Evolutionary conservation across 1,284 basidiomycete species (phyloP).

Genomic region (Rhodotorula mucilaginosa): DNA sequence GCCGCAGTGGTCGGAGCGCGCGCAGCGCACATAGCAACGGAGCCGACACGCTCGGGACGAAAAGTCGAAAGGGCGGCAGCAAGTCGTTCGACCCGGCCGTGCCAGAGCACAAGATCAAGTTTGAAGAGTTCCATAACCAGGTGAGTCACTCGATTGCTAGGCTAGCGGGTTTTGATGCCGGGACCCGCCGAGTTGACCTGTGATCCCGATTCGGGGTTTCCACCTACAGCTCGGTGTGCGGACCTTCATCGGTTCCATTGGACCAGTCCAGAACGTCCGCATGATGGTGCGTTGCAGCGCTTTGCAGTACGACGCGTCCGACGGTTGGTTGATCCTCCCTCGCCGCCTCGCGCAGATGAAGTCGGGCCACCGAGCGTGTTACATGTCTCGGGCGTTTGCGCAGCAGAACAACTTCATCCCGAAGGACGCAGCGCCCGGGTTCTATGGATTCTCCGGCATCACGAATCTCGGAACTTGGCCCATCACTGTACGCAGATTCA

Average conservation of each 20-base stretch:
- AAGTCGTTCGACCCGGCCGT: conserved; percentile 47
- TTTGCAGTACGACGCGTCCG: not conserved
- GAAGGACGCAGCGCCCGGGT: conserved; percentile 67
- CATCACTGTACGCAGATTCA: conserved; percentile 33
- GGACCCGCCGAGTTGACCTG: no score
- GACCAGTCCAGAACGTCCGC: conserved; percentile 69
- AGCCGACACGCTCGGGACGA: not conserved
- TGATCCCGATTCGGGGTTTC: conserved; percentile 15
- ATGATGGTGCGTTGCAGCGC: conserved; percentile 59
- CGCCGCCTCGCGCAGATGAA: conserved; percentile 57
- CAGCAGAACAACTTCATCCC: conserved; percentile 85
- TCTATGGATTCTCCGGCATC: conserved; percentile 77
- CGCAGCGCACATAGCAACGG: conserved; percentile 13
- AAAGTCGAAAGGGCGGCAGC: conserved; percentile 3
- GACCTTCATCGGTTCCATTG: conserved; percentile 86
- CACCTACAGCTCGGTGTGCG: conserved; percentile 65
- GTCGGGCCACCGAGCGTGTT: conserved; percentile 89
- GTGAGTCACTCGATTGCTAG: conserved; percentile 3
- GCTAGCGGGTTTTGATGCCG: not conserved
- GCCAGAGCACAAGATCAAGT: conserved; percentile 69
- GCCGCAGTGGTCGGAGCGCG: conserved; percentile 16
- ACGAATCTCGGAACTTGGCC: conserved; percentile 53
- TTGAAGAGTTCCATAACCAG: conserved; percentile 78
- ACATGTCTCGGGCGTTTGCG: conserved; percentile 92
- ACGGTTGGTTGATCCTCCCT: not conserved